Evolutionary conservation across 352 stramenopile species (phyloP).

Genomic region (Peronosclerospora sorghi): DNA sequence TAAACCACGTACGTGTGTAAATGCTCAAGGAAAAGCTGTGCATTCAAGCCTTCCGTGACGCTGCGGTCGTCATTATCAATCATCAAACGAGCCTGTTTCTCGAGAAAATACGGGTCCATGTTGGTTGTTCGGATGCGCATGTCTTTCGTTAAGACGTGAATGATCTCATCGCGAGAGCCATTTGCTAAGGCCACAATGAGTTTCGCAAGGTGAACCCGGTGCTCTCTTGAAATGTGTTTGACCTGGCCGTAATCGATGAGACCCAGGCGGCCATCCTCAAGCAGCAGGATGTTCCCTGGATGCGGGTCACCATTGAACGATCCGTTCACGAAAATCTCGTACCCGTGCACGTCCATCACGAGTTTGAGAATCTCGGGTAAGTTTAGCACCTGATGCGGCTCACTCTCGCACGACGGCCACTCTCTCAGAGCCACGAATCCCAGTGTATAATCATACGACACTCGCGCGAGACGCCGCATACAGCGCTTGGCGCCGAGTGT

Average conservation of each 20-base stretch:
- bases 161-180: conserved; percentile 60
- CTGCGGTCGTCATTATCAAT: conserved; percentile 78
- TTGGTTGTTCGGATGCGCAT: conserved; percentile 70
- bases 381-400: conserved; percentile 57
- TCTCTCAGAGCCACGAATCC: conserved; percentile 54
- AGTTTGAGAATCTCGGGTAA: conserved; percentile 76
- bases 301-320: conserved; percentile 89
- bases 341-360: conserved; percentile 84
- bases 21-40: conserved; percentile 78
- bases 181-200: conserved; percentile 78
- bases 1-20: conserved; percentile 51
- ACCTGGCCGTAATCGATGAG: conserved; percentile 90
- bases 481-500: conserved; percentile 34
- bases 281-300: conserved; percentile 86
- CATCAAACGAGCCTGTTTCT: conserved; percentile 77
- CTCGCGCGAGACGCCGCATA: conserved; percentile 23
- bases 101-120: conserved; percentile 72
- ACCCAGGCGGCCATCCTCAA: conserved; percentile 81
- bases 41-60: conserved; percentile 77
- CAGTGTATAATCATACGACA: conserved; percentile 80
- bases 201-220: conserved; percentile 62
- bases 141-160: conserved; percentile 58
- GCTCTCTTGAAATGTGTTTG: conserved; percentile 68
- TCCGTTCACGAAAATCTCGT: conserved; percentile 89
- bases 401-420: conserved; percentile 23